A percentile compares a stretch with the other conserved stretches of the same genome.
Conservation (phyloP, 2,329 filamentous ascomycete species). For the Rhytidhysteron rufulum region DNA sequence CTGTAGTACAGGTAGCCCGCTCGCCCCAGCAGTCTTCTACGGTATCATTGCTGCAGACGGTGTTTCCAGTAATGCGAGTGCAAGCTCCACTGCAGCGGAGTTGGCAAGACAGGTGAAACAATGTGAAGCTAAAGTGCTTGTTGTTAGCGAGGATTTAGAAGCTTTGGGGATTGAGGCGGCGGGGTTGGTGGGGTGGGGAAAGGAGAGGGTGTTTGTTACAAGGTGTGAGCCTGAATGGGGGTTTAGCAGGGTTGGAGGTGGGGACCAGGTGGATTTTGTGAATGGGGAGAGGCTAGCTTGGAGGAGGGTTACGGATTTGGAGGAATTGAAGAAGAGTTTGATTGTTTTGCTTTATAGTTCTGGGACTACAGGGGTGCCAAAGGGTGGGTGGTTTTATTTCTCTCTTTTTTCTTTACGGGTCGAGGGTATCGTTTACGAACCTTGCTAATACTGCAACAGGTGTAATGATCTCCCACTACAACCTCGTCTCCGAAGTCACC, state of each 20-base stretch:
- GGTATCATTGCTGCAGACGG: conserved; percentile 57
- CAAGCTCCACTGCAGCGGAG: conserved; percentile 49
- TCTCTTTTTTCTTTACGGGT: neutral
- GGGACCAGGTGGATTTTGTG: conserved; percentile 22
- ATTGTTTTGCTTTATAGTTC: conserved; percentile 46
- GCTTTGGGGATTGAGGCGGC: conserved; percentile 48
- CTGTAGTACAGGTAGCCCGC: conserved; percentile 54
- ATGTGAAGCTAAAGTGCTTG: conserved; percentile 40
- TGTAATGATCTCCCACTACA: conserved; percentile 43
- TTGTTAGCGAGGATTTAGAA: conserved; percentile 49
- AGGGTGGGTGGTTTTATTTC: conserved; percentile 24
- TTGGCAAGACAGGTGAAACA: conserved; percentile 47
- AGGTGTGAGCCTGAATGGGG: conserved; percentile 39
- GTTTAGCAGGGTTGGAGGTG: conserved; percentile 25
- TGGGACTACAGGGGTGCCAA: conserved; percentile 47
- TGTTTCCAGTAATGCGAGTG: conserved; percentile 55
- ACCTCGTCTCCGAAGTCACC: conserved; percentile 39
- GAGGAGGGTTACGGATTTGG: conserved; percentile 50
- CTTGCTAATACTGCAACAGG: conserved; percentile 12
- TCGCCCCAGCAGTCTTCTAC: conserved; percentile 53
- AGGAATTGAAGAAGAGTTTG: conserved; percentile 44
- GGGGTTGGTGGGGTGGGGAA: conserved; percentile 42
- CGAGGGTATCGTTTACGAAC: neutral
- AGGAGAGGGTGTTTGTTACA: conserved; percentile 49
- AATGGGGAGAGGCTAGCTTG: conserved; percentile 48